These are phyloP conservation scores for Entoloma clypeatum DNA, from an alignment of 1,284 basidiomycete species.

Conservation along the genomic window DNA sequence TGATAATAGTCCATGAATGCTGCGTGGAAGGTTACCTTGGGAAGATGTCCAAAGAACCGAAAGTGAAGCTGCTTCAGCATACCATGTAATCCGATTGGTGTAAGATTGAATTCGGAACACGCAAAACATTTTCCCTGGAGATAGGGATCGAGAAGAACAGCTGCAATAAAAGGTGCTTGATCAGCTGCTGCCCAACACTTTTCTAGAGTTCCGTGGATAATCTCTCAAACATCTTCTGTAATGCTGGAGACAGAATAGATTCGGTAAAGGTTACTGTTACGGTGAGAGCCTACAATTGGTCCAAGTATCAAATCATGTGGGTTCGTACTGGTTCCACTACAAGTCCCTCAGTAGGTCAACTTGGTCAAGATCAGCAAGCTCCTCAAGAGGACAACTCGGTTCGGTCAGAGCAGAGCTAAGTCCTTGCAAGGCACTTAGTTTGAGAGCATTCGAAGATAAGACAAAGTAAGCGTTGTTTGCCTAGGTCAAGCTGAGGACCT, in stretches of 20 bases:
- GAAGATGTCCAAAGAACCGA: not conserved
- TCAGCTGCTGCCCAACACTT: slow-evolving; percentile 2
- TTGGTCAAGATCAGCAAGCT: too few species aligned
- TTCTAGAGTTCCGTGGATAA: slow-evolving; percentile 2
- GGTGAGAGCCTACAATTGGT: slow-evolving; percentile 27
- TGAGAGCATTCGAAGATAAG: too few species aligned
- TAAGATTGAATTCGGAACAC: not conserved
- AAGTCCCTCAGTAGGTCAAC: too few species aligned
- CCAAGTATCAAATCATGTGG: too few species aligned
- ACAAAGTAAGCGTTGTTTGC: too few species aligned
- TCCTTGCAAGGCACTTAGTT: too few species aligned
- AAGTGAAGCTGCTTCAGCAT: not conserved
- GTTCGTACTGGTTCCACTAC: too few species aligned
- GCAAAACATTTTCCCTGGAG: slow-evolving; percentile 16
- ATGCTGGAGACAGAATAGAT: slow-evolving; percentile 13
- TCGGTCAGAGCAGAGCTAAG: too few species aligned
- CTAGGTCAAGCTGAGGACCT: too few species aligned
- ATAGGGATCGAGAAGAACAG: too few species aligned
- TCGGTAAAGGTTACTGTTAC: slow-evolving; percentile 21
- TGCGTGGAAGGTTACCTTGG: not conserved
- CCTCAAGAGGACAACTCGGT: too few species aligned
- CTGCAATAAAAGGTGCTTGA: slow-evolving; percentile 1
- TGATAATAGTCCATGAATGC: slow-evolving; percentile 7
- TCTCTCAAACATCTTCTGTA: not conserved
- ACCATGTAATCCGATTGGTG: slow-evolving; percentile 1